These are phyloP conservation scores for Ceratocystis lukuohia DNA, from an alignment of 2,329 filamentous ascomycete species.

Conservation along the genomic window DNA sequence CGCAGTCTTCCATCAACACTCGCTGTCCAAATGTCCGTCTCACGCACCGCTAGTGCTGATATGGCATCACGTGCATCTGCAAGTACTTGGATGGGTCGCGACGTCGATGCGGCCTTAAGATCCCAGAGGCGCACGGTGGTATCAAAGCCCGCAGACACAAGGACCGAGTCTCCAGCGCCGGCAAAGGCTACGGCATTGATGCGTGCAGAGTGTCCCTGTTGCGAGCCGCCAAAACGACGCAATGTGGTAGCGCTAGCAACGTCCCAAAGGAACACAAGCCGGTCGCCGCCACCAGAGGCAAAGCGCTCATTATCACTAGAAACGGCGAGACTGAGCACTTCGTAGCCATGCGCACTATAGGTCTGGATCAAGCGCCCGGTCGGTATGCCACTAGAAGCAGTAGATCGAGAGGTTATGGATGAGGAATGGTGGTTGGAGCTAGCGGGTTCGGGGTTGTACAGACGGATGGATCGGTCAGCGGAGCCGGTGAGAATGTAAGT, in stretches of 20 bases:
- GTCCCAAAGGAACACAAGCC: conserved; percentile 88
- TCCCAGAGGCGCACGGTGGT: conserved; percentile 69
- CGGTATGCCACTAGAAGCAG: conserved; percentile 25
- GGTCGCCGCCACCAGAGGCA: conserved; percentile 77
- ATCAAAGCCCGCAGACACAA: conserved; percentile 64
- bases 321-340: conserved; percentile 70
- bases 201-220: conserved; percentile 52
- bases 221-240: conserved; percentile 53
- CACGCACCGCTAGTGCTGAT: conserved; percentile 35
- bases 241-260: conserved; percentile 67
- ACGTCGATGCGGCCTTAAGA: conserved; percentile 34
- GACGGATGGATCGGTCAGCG: conserved; percentile 68
- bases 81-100: conserved; percentile 58
- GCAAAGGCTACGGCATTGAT: conserved; percentile 71
- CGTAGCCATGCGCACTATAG: conserved; percentile 83
- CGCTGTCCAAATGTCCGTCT: conserved; percentile 51
- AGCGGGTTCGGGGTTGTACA: conserved; percentile 62
- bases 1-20: conserved; percentile 77
- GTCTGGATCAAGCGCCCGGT: conserved; percentile 62
- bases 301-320: conserved; percentile 69
- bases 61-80: conserved; percentile 61
- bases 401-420: not conserved
- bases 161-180: conserved; percentile 58
- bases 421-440: conserved; percentile 26
- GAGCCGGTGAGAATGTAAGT: conserved; percentile 76